phyloP scores from a whole-genome alignment of 1,139 yeast species.

The Geotrichum australiense region DNA sequence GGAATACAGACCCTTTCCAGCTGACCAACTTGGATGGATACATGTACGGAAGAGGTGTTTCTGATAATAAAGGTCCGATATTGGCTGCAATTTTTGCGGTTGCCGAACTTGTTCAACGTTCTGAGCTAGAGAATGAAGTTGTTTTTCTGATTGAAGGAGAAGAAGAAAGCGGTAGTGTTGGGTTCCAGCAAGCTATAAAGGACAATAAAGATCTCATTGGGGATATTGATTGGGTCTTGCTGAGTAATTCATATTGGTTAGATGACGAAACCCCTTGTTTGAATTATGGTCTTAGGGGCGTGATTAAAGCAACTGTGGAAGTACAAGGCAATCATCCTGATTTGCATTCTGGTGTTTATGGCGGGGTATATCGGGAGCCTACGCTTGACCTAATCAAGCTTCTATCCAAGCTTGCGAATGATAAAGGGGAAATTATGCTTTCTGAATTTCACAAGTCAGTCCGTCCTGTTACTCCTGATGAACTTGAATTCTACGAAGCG shows the following conservation, averaged over 20 bases:
- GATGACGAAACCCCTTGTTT: conserved; percentile 85
- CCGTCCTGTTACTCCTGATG: conserved; percentile 48
- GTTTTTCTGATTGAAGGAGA: conserved; percentile 88
- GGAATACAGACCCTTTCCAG: conserved; percentile 76
- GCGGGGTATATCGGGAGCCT: conserved; percentile 86
- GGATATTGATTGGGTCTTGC: conserved; percentile 73
- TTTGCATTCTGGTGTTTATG: conserved; percentile 94
- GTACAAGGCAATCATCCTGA: conserved; percentile 72
- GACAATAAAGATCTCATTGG: conserved; percentile 51
- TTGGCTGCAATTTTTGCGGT: conserved; percentile 87
- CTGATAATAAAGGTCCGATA: conserved; percentile 92
- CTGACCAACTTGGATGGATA: conserved; percentile 77
- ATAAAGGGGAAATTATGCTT: conserved; percentile 51
- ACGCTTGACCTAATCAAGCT: conserved; percentile 75
- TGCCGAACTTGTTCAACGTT: conserved; percentile 54
- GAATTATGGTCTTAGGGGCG: conserved; percentile 91
- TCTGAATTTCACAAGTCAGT: conserved; percentile 68
- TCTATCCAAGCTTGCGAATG: conserved; percentile 53
- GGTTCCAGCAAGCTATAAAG: conserved; percentile 62
- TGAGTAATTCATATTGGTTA: conserved; percentile 91
- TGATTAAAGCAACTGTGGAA: conserved; percentile 68
- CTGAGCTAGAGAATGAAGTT: conserved; percentile 60
- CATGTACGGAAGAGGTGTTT: conserved; percentile 84
- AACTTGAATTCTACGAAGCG: conserved; percentile 53
- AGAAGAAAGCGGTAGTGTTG: conserved; percentile 88